phyloP scores from a whole-genome alignment of 495 filamentous ascomycete genomes.

The Apodospora peruviana region DNA sequence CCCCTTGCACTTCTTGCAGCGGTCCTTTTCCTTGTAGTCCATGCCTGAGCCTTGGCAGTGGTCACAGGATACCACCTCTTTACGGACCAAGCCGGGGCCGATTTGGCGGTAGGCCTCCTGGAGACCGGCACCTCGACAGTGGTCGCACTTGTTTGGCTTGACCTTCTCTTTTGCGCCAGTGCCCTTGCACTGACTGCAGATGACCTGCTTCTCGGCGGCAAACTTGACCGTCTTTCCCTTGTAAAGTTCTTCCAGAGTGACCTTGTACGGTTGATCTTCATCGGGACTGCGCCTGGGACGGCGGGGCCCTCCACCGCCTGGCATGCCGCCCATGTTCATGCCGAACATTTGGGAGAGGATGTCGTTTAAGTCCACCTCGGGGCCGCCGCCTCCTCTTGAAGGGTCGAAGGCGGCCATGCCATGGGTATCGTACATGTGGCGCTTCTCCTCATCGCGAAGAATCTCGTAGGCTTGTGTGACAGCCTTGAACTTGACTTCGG shows the following conservation, averaged over 20 bases:
- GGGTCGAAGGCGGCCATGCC: slow-evolving; percentile 92
- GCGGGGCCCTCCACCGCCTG: slow-evolving; percentile 44
- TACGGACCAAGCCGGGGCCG: slow-evolving; percentile 76
- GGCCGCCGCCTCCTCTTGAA: slow-evolving; percentile 57
- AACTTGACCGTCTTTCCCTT: slow-evolving; percentile 98
- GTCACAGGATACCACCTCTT: slow-evolving; percentile 65
- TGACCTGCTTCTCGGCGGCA: slow-evolving; percentile 83
- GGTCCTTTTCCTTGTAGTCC: slow-evolving; percentile 88
- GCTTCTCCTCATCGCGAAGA: slow-evolving; percentile 90
- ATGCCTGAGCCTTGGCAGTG: slow-evolving; percentile 76
- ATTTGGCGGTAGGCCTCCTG: slow-evolving; percentile 68
- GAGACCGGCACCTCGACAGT: slow-evolving; percentile 70
- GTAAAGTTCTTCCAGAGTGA: slow-evolving; percentile 88
- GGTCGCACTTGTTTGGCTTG: slow-evolving; percentile 76
- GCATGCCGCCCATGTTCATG: slow-evolving; percentile 59
- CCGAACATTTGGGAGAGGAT: slow-evolving; percentile 93
- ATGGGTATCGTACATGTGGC: slow-evolving; percentile 83
- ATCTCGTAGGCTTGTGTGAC: slow-evolving; percentile 96
- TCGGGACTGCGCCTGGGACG: slow-evolving; percentile 67
- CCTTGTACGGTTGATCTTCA: slow-evolving; percentile 85
- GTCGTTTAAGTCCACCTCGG: slow-evolving; percentile 79
- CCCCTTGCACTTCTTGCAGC: slow-evolving; percentile 98
- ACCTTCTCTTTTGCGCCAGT: slow-evolving; percentile 88
- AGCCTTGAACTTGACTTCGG: slow-evolving; percentile 85
- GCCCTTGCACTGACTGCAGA: slow-evolving; percentile 83